Percentiles rank a stretch among this genome's conserved stretches.
These are phyloP conservation scores for Pseudonectria foliicola DNA, from an alignment of 2,329 filamentous ascomycete species.

Conservation along the genomic window DNA sequence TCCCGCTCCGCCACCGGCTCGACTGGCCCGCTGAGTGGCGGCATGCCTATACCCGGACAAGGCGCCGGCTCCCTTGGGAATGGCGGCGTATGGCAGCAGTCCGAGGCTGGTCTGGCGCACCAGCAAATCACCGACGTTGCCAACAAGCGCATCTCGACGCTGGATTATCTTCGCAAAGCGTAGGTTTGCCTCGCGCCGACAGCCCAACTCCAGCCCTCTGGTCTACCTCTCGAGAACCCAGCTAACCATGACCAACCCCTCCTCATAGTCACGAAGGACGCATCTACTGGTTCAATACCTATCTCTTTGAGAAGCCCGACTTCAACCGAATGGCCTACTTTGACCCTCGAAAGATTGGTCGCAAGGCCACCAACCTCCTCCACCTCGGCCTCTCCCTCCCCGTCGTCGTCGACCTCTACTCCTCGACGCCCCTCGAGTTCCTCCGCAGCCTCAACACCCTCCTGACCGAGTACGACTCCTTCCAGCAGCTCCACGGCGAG, in stretches of 20 bases:
- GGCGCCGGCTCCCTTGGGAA: conserved; percentile 13
- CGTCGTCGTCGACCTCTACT: conserved; percentile 80
- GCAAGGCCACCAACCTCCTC: conserved; percentile 88
- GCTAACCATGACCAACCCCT: conserved; percentile 1
- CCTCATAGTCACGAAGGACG: conserved; percentile 75
- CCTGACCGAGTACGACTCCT: conserved; percentile 86
- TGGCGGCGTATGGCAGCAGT: conserved; percentile 29
- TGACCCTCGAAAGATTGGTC: conserved; percentile 73
- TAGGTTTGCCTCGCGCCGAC: conserved; percentile 39
- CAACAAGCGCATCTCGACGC: conserved; percentile 85
- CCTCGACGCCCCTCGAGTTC: conserved; percentile 73
- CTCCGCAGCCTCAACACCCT: conserved; percentile 79
- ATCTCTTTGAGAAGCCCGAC: conserved; percentile 80
- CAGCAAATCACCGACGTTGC: conserved; percentile 75
- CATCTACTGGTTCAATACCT: conserved; percentile 97
- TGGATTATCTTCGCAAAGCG: conserved; percentile 91
- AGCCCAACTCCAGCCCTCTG: too few relatives aligned
- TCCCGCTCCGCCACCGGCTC: conserved; percentile 33
- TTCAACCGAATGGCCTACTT: conserved; percentile 79
- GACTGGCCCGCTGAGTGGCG: conserved; percentile 20
- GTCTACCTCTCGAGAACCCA: background rate
- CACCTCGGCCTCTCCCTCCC: conserved; percentile 88
- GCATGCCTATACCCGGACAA: conserved; percentile 9
- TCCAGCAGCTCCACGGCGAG: conserved; percentile 78
- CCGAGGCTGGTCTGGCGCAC: conserved; percentile 43